Evolutionary conservation across 805 yeast genomes (phyloP).

Genomic region (Zygosaccharomyces bisporus): DNA sequence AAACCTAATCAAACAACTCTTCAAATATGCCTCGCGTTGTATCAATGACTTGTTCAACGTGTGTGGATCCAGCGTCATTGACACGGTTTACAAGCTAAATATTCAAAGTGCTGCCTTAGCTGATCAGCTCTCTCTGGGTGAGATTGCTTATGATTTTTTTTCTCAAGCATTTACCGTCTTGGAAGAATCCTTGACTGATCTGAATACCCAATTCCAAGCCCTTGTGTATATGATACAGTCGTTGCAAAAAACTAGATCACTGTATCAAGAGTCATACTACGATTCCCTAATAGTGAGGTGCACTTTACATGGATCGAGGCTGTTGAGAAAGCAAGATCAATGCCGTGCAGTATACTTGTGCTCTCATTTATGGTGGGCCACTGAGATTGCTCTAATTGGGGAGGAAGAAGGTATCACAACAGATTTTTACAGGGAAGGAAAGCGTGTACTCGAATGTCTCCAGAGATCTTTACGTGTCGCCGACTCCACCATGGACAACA

Average conservation of each 20-base stretch:
- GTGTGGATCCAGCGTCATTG: slow-evolving; percentile 31
- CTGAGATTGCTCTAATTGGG: slow-evolving; percentile 50
- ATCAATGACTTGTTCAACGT: slow-evolving; percentile 58
- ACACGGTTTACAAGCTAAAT: slow-evolving; percentile 43
- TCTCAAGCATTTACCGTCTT: slow-evolving; percentile 83
- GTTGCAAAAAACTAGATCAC: slow-evolving; percentile 49
- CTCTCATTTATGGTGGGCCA: slow-evolving; percentile 93
- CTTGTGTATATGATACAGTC: slow-evolving; percentile 48
- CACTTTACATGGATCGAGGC: slow-evolving; percentile 81
- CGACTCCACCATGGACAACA: slow-evolving; percentile 82
- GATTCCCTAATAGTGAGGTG: slow-evolving; percentile 79
- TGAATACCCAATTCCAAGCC: slow-evolving; percentile 52
- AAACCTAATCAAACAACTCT: slow-evolving; percentile 45
- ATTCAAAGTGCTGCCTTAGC: slow-evolving; percentile 70
- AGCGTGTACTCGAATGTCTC: slow-evolving; percentile 84
- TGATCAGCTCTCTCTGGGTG: slow-evolving; percentile 68
- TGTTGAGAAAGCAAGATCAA: slow-evolving; percentile 89
- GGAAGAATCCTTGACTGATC: slow-evolving; percentile 59
- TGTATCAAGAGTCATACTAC: slow-evolving; percentile 46
- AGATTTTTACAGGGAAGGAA: slow-evolving; percentile 46
- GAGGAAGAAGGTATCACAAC: slow-evolving; percentile 44
- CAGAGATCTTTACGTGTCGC: slow-evolving; percentile 87
- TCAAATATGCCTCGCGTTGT: slow-evolving; percentile 68
- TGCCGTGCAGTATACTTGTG: slow-evolving; percentile 83
- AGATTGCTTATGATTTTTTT: slow-evolving; percentile 80